Conservation (phyloP, 352 stramenopile genomes). For the Hyaloperonospora arabidopsidis region DNA sequence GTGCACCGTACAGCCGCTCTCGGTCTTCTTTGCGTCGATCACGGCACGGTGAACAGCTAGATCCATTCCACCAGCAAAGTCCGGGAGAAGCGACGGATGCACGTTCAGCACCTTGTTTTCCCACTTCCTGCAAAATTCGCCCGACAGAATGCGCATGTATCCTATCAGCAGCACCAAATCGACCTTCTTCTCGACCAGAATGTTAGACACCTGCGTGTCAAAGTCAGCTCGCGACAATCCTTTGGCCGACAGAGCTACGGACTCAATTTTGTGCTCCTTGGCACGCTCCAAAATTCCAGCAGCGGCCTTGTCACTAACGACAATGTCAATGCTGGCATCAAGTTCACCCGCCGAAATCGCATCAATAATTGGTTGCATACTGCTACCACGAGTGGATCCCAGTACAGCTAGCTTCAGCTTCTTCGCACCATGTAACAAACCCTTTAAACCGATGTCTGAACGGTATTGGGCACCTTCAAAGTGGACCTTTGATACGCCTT, state of each 20-base stretch:
- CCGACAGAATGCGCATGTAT: slow-evolving; percentile 99
- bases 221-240: slow-evolving; percentile 89
- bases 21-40: slow-evolving; percentile 91
- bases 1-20: slow-evolving; percentile 98
- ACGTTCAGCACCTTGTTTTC: slow-evolving; percentile 96
- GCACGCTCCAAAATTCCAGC: slow-evolving; percentile 94
- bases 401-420: slow-evolving; percentile 90
- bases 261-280: slow-evolving; percentile 63
- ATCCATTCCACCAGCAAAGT: slow-evolving; percentile 99
- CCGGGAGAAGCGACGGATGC: slow-evolving; percentile 97
- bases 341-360: slow-evolving; percentile 84
- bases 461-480: slow-evolving; percentile 93
- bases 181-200: slow-evolving; percentile 88
- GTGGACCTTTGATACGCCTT: slow-evolving; percentile 76
- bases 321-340: slow-evolving; percentile 92
- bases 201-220: slow-evolving; percentile 91
- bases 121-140: slow-evolving; percentile 93
- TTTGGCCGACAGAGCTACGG: slow-evolving; percentile 51
- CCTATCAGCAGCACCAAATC: slow-evolving; percentile 97
- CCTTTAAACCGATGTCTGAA: slow-evolving; percentile 95
- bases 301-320: slow-evolving; percentile 93
- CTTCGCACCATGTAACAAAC: slow-evolving; percentile 83
- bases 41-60: slow-evolving; percentile 97
- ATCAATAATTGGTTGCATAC: slow-evolving; percentile 94
- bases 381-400: slow-evolving; percentile 93